Evolutionary conservation across 306 rosid genomes (phyloP), one percentile per base, ranked within the genome.

Genomic region (Acmispon strigosus): DNA sequence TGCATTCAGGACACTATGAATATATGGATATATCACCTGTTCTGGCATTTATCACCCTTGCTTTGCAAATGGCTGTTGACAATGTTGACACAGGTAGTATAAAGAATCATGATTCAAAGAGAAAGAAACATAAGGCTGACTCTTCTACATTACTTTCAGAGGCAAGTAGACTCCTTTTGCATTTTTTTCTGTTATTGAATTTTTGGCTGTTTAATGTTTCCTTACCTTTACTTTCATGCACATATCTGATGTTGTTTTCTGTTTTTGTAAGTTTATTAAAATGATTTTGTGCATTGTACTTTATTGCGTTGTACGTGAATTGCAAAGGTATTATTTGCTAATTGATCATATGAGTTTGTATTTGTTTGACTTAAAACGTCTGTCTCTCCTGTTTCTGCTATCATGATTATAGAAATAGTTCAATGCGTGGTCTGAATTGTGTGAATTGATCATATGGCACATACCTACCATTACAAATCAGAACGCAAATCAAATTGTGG

Each of bases 31-130:
- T 70, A 56, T 81, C 74, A 71, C 97, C 96, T 32, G 79, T 90
- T 78, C 74, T 86, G 83, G 96, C 97, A 71, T 90, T 88, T 72
- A 70, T 82, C 64, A 69, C 81, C 76, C 92, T 94, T 73, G 91
- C 86, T 56, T 76, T 83, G 79, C 96, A 90, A 81, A 75, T 81
- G 80, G 73, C 88, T 45, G 78, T 86, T 67, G 84, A 87, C 54
- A 82, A 83, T 79, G 72, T 73, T 71, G 73, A 80, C 65, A 34
- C 58, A 73, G 72, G 42, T 58, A 70, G 73, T 53, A 29, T 34
- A 41, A 73, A 79, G 36, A 77, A 19, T 18, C 14, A 73, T 22
- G 76, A 75, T 70, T 34, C 62, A 16, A 75, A 69, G 73, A 82
- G 76, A 81, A 75, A 62, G 79, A 85, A 72, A 18, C 61, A 45